A percentile compares a stretch with the other conserved stretches of the same genome.
Conservation (phyloP, 2,329 filamentous ascomycete genomes). For the Curvularia hawaiiensis region DNA sequence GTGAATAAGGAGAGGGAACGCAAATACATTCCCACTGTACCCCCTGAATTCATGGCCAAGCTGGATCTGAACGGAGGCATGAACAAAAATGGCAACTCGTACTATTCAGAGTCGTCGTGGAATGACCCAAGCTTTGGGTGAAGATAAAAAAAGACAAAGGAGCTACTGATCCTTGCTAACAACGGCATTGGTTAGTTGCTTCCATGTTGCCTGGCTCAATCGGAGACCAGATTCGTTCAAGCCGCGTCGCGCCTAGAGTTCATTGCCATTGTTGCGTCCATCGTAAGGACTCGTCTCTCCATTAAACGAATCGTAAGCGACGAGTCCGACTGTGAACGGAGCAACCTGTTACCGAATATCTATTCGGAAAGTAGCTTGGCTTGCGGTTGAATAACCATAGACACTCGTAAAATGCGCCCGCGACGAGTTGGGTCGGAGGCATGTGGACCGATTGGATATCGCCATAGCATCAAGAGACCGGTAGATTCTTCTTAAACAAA, state of each 20-base stretch:
- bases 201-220: slow-evolving; percentile 12
- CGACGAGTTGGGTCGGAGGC: not conserved
- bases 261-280: slow-evolving; percentile 1
- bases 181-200: slow-evolving; percentile 5
- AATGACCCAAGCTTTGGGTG: slow-evolving; percentile 43
- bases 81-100: slow-evolving; percentile 38
- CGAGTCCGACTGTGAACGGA: not conserved
- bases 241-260: not conserved
- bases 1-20: slow-evolving; percentile 88
- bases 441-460: slow-evolving; percentile 7
- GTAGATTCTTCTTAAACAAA: slow-evolving; percentile 9
- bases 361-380: not conserved
- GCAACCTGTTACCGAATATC: not conserved
- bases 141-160: slow-evolving; percentile 16
- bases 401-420: not conserved
- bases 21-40: slow-evolving; percentile 95
- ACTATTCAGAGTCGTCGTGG: slow-evolving; percentile 42
- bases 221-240: slow-evolving; percentile 10
- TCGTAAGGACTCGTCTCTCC: not conserved
- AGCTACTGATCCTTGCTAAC: slow-evolving; percentile 10
- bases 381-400: not conserved
- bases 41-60: slow-evolving; percentile 89
- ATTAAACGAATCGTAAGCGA: not conserved
- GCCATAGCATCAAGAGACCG: slow-evolving; percentile 5
- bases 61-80: slow-evolving; percentile 65